These are phyloP conservation scores for Oropetium thomaeum DNA, from an alignment of 176 grass and related monocot species.

Conservation along the genomic window DNA sequence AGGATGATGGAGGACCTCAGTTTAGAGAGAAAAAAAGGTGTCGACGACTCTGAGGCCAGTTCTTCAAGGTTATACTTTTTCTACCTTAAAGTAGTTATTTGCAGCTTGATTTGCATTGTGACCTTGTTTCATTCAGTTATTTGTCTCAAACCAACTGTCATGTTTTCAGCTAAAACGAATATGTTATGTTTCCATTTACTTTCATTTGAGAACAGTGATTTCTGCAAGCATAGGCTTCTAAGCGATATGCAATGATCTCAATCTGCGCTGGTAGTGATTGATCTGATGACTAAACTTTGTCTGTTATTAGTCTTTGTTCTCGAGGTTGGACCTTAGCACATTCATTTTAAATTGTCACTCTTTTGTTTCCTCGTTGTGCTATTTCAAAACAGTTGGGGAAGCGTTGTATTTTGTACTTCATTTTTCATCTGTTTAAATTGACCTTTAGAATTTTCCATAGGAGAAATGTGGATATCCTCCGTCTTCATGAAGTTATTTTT, in stretches of 20 bases:
- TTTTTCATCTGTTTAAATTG: background rate
- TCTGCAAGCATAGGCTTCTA: background rate
- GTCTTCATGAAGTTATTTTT: conserved; percentile 92
- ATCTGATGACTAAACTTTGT: background rate
- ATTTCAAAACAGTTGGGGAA: background rate
- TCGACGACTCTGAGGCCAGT: conserved; percentile 33
- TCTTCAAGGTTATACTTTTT: conserved; percentile 54
- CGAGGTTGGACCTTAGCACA: background rate
- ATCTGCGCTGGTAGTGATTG: background rate
- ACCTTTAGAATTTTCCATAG: conserved; percentile 42
- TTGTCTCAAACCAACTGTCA: background rate
- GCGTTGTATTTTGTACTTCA: background rate
- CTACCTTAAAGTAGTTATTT: background rate
- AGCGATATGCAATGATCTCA: background rate
- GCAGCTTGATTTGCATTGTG: background rate
- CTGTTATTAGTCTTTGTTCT: background rate
- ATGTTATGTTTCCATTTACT: background rate
- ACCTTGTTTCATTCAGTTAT: background rate
- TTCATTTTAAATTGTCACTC: background rate
- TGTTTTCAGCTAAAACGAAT: background rate
- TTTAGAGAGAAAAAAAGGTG: conserved; percentile 22
- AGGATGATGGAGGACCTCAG: conserved; percentile 41
- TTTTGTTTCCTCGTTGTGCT: background rate
- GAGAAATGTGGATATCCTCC: conserved; percentile 33
- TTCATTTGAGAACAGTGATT: background rate